Evolutionary conservation across 202 grass and related monocot species (phyloP).

Genomic region (Brachypodium distachyon): DNA sequence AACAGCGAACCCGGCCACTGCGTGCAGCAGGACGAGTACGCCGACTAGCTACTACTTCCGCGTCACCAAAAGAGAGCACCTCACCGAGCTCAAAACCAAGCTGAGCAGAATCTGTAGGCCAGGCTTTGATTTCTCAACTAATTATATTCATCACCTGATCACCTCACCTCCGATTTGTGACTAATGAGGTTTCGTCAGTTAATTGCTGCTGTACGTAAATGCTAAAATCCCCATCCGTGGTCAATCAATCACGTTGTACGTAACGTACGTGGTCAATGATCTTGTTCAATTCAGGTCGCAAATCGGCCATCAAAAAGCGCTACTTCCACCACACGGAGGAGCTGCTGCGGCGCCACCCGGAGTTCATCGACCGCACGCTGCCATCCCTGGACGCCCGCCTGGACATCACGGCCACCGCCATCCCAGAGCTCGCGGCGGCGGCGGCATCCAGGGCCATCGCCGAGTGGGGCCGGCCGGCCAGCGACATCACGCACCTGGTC

Average conservation of each 20-base stretch:
- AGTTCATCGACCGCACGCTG: background rate
- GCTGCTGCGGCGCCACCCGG: background rate
- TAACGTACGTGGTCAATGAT: background rate
- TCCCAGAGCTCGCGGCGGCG: background rate
- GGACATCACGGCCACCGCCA: background rate
- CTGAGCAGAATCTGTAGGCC: background rate
- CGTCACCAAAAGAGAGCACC: background rate
- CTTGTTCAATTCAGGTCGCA: background rate
- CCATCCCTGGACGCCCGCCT: background rate
- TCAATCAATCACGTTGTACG: too few relatives aligned
- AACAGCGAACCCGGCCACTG: background rate
- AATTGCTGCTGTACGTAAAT: too few relatives aligned
- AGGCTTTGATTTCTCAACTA: too few relatives aligned
- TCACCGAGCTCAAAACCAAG: background rate
- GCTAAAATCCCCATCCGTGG: too few relatives aligned
- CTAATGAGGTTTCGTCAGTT: too few relatives aligned
- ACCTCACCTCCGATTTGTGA: too few relatives aligned
- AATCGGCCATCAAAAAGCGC: background rate
- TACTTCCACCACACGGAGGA: background rate
- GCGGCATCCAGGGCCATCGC: background rate
- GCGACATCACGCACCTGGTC: background rate
- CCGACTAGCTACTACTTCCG: conserved; percentile 8
- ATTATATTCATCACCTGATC: too few relatives aligned
- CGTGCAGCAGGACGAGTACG: background rate
- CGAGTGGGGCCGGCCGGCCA: background rate